Evolutionary conservation across 2,329 filamentous ascomycete species (phyloP).

Genomic region (Neofusicoccum cordaticola): DNA sequence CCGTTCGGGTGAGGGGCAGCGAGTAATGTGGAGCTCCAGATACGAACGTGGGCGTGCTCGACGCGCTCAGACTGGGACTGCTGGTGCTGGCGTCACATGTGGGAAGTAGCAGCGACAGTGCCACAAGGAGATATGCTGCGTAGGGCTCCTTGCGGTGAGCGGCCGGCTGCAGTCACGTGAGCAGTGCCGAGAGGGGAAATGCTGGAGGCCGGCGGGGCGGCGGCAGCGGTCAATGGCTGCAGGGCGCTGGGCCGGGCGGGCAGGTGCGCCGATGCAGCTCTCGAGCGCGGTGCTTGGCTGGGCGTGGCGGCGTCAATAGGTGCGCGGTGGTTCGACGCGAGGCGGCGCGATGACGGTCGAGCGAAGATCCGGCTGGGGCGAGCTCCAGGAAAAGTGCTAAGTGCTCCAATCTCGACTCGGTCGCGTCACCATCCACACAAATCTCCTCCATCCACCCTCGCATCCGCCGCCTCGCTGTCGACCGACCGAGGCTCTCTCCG

Average conservation of each 20-base stretch:
- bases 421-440: constrained; percentile 11
- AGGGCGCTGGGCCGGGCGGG: not conserved
- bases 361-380: constrained; percentile 12
- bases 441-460: constrained; percentile 12
- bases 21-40: constrained; percentile 14
- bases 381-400: constrained; percentile 17
- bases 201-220: not conserved
- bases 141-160: constrained; percentile 21
- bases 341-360: constrained; percentile 13
- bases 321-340: constrained; percentile 9
- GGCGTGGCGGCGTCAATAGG: constrained; percentile 7
- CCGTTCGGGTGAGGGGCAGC: constrained; percentile 19
- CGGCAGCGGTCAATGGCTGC: not conserved
- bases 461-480: not conserved
- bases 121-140: constrained; percentile 16
- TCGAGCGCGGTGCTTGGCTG: not conserved
- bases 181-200: not conserved
- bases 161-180: constrained; percentile 7
- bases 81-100: constrained; percentile 19
- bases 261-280: not conserved
- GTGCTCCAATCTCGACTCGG: not conserved
- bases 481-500: not conserved
- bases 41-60: not conserved
- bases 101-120: constrained; percentile 1
- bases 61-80: not conserved